Evolutionary conservation across 176 grass and related monocot species (phyloP).

Genomic region (Echinochloa phyllopogon): DNA sequence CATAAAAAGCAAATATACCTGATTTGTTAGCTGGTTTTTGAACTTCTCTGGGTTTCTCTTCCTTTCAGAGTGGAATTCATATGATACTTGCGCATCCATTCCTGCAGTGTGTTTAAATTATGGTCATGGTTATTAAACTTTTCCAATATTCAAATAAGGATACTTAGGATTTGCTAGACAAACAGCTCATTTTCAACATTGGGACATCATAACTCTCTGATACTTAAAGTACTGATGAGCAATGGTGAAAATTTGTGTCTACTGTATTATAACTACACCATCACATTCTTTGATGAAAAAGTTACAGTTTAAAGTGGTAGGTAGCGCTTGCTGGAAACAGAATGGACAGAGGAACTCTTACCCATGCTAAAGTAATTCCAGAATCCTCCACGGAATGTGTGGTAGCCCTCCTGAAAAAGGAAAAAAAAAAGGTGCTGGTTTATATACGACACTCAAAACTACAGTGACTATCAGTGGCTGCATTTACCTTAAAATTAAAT

Average conservation of each 20-base stretch:
- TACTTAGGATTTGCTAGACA: background rate
- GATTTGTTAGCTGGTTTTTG: constrained; percentile 90
- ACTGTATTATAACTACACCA: background rate
- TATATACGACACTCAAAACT: constrained; percentile 4
- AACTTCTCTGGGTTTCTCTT: constrained; percentile 95
- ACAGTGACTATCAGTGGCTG: background rate
- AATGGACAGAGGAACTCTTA: constrained; percentile 50
- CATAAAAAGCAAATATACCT: constrained; percentile 50
- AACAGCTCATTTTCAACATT: background rate
- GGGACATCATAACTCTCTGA: background rate
- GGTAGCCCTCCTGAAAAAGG: constrained; percentile 77
- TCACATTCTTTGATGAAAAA: background rate
- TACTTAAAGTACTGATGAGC: background rate
- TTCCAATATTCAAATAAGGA: constrained; percentile 10
- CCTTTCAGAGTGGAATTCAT: constrained; percentile 90
- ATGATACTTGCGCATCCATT: constrained; percentile 97
- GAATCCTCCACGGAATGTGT: constrained; percentile 93
- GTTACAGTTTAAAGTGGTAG: background rate
- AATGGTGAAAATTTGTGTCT: background rate
- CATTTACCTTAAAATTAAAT: background rate
- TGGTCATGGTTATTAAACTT: background rate
- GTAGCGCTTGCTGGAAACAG: background rate
- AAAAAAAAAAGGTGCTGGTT: constrained; percentile 28
- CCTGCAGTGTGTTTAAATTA: constrained; percentile 52
- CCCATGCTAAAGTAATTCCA: constrained; percentile 99